Evolutionary conservation across 1,139 yeast genomes (phyloP).

Genomic region (Oligophagozyma castellii): DNA sequence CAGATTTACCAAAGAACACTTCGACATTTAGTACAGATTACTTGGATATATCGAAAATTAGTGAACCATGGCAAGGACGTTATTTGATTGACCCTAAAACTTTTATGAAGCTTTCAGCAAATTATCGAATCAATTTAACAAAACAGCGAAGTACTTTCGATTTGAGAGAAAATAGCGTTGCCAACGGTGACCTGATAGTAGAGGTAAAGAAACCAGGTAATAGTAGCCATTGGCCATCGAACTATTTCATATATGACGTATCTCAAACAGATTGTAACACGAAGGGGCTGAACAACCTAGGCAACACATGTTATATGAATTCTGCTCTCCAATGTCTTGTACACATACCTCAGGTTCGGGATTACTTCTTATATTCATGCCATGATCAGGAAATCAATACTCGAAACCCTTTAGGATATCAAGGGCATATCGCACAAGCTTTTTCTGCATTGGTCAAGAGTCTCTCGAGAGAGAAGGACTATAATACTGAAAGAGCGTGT

Average conservation of each 20-base stretch:
- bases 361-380: slow-evolving; percentile 55
- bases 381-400: slow-evolving; percentile 55
- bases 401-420: slow-evolving; percentile 73
- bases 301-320: slow-evolving; percentile 95
- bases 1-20: slow-evolving; percentile 3
- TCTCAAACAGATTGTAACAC: slow-evolving; percentile 31
- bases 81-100: slow-evolving; percentile 20
- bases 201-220: not conserved
- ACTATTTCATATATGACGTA: slow-evolving; percentile 20
- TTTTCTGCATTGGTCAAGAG: slow-evolving; percentile 55
- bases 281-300: slow-evolving; percentile 66
- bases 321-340: slow-evolving; percentile 84
- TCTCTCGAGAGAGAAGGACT: slow-evolving; percentile 29
- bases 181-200: slow-evolving; percentile 3
- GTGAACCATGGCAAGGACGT: slow-evolving; percentile 2
- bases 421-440: slow-evolving; percentile 65
- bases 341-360: slow-evolving; percentile 74
- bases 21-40: slow-evolving; percentile 6
- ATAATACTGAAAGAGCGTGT: slow-evolving; percentile 8
- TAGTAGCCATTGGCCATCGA: slow-evolving; percentile 27
- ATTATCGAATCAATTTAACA: slow-evolving; percentile 16
- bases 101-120: slow-evolving; percentile 16
- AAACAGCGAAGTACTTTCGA: slow-evolving; percentile 24
- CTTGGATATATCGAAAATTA: slow-evolving; percentile 4
- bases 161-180: slow-evolving; percentile 9